Evolutionary conservation across 768 basidiomycete genomes (phyloP), one percentile per base, ranked within the genome.

Genomic region (Trametes coccinea): DNA sequence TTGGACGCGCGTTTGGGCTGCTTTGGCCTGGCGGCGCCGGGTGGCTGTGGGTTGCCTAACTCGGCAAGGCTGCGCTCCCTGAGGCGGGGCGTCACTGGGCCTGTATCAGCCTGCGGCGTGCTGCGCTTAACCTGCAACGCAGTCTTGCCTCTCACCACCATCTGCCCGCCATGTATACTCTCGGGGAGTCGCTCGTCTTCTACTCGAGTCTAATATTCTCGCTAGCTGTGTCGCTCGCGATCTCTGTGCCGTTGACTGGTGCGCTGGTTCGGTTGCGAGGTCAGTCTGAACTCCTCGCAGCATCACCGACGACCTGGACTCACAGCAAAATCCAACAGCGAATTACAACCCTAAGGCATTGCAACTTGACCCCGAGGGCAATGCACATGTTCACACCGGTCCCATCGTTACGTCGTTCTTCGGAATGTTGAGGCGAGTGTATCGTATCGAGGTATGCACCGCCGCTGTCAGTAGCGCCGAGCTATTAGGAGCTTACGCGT

Each of bases 291-390:
- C 6, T 37, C 7, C 10, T 1, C 14, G 7, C 29, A 30, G 8
- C 40, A 16, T 4, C 13, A 31, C 45, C 14, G 52, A 40, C 29
- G 14, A 43, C 16, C 34, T 40, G 41, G 48, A 22, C 47, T 49
- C n/a, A 47, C 22, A 22, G 22, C 22, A 22, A 22, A 22, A 16
- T 11, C 37, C 10, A 11, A 17, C 27, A 64, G 62, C 69, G 39
- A 92, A 93, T 70, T 93, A 90, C 77, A 91, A 90, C 69, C 92
- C 92, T 2, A 90, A 89, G 72, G 90, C 88, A 39, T 84, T 94
- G 43, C 89, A 88, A 54, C 80, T 93, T 43, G 92, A 93, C 72
- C 76, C 81, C 33, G 90, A 92, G 69, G 90, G 88, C 34, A 85
- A 81, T 49, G 87, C 84, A n/a, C 81, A 86, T 72, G 84, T 90